These are phyloP conservation scores for Lasiodiplodia sp. DNA, from an alignment of 2,329 filamentous ascomycete species.

Conservation along the genomic window DNA sequence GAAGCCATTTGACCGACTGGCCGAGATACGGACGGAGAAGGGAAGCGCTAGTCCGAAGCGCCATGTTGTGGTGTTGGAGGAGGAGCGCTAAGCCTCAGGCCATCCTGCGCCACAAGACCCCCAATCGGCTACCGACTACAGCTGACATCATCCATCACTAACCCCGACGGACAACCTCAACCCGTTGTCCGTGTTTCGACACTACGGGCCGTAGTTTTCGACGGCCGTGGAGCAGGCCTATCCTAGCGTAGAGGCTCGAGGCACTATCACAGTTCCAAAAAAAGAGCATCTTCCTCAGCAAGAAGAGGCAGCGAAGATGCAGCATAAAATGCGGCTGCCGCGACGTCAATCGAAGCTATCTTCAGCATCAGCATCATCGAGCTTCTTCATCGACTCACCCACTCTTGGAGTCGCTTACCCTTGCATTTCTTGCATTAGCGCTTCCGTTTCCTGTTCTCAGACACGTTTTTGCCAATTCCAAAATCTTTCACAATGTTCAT, in stretches of 20 bases:
- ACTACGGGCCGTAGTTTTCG: too few relatives aligned
- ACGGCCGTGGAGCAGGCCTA: neutral
- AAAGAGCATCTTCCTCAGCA: neutral
- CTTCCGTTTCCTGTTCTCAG: too few relatives aligned
- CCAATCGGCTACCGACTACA: neutral
- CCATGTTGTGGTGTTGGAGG: neutral
- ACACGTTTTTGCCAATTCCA: neutral
- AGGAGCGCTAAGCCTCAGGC: neutral
- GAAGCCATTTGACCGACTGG: neutral
- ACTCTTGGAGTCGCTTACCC: too few relatives aligned
- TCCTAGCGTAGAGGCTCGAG: neutral
- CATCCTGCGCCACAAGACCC: neutral
- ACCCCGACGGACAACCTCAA: neutral
- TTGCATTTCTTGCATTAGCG: too few relatives aligned
- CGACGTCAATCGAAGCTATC: neutral
- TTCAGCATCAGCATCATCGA: neutral
- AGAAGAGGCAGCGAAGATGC: neutral
- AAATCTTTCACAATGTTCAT: neutral
- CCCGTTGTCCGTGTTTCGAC: neutral
- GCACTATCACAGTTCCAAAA: neutral
- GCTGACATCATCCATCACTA: neutral
- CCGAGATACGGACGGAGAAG: slow-evolving; percentile 1
- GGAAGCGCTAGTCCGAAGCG: neutral
- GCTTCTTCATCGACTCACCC: neutral
- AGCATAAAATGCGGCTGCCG: neutral